phyloP scores from a whole-genome alignment of 495 filamentous ascomycete genomes.

The Neurospora intermedia region DNA sequence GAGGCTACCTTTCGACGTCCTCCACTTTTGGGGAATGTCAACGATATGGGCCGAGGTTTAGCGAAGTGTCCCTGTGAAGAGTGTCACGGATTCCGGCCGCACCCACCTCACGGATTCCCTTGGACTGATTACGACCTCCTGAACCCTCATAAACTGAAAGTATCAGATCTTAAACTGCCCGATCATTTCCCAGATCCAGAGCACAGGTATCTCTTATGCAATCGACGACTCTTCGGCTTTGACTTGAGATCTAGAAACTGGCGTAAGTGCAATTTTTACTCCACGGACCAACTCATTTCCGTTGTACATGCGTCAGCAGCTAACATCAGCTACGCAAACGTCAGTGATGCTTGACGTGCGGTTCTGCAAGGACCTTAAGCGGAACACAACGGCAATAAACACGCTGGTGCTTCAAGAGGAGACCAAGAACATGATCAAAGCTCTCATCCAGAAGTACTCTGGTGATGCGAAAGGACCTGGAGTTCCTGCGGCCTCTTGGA shows the following conservation, averaged over 20 bases:
- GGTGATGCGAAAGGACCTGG: neutral
- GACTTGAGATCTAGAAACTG: neutral
- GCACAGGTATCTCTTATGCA: neutral
- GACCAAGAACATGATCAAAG: slow-evolving; percentile 17
- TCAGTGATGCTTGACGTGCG: neutral
- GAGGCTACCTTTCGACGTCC: too few relatives aligned
- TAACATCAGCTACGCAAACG: too few relatives aligned
- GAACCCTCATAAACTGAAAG: neutral
- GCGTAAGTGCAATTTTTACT: neutral
- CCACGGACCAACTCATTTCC: too few relatives aligned
- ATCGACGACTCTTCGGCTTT: neutral
- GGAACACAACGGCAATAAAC: too few relatives aligned
- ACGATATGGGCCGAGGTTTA: neutral
- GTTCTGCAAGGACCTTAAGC: neutral
- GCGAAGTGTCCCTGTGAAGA: neutral
- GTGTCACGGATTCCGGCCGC: neutral
- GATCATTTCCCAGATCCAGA: neutral
- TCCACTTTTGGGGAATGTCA: too few relatives aligned
- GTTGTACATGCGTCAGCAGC: too few relatives aligned
- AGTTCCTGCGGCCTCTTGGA: slow-evolving; percentile 3
- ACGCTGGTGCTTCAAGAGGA: too few relatives aligned
- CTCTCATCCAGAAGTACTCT: slow-evolving; percentile 19
- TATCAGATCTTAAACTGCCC: too few relatives aligned
- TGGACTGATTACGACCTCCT: neutral
- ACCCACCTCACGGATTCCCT: neutral